These are phyloP conservation scores for Wallacemonas collosoma DNA, from an alignment of 208 protist genomes.

Conservation along the genomic window DNA sequence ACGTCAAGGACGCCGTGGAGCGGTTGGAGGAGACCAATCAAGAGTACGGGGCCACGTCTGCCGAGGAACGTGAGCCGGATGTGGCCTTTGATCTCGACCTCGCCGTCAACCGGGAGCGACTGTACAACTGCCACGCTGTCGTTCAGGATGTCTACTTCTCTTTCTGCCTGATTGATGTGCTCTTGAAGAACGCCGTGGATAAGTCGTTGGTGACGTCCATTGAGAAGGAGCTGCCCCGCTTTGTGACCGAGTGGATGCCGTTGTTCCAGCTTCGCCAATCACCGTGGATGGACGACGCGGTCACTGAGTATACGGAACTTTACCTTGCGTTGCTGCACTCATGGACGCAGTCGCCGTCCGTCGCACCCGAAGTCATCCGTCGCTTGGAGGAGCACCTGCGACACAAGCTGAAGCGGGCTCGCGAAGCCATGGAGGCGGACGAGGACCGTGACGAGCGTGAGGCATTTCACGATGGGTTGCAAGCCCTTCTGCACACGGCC, in stretches of 20 bases:
- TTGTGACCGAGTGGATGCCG: slow-evolving; percentile 61
- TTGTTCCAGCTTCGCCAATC: slow-evolving; percentile 30
- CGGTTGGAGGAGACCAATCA: slow-evolving; percentile 38
- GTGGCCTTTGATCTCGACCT: slow-evolving; percentile 13
- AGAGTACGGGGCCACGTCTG: background rate
- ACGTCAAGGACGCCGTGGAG: slow-evolving; percentile 57
- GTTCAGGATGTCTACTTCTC: slow-evolving; percentile 78
- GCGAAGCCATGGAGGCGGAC: slow-evolving; percentile 27
- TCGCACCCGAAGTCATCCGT: slow-evolving; percentile 45
- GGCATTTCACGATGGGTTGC: slow-evolving; percentile 7
- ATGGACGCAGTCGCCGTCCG: slow-evolving; percentile 39
- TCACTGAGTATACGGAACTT: slow-evolving; percentile 54
- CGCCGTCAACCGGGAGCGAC: slow-evolving; percentile 32
- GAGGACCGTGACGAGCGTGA: slow-evolving; percentile 19
- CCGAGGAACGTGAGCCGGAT: background rate
- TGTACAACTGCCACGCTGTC: slow-evolving; percentile 57
- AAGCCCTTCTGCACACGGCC: background rate
- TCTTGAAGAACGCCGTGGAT: slow-evolving; percentile 40
- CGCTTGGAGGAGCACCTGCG: slow-evolving; percentile 68
- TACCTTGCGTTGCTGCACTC: slow-evolving; percentile 69
- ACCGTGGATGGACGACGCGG: slow-evolving; percentile 37
- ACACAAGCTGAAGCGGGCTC: slow-evolving; percentile 52
- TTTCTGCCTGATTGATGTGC: slow-evolving; percentile 69
- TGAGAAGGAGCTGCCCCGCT: slow-evolving; percentile 53
- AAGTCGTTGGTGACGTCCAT: slow-evolving; percentile 24